phyloP scores from a whole-genome alignment of 176 grass and related monocot genomes.

The Panicum miliaceum region DNA sequence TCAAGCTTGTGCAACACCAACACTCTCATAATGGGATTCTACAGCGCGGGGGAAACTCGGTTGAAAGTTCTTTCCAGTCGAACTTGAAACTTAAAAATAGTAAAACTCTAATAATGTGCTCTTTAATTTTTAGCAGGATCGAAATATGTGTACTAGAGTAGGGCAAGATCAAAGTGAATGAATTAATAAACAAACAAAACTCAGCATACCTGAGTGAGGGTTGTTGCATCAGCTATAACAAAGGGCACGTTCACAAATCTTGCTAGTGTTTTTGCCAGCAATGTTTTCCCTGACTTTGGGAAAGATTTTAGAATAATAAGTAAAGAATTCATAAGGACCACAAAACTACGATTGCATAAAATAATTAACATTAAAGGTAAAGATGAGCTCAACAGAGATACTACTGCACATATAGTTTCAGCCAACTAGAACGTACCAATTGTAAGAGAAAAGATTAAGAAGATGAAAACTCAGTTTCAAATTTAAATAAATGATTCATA shows the following conservation, averaged over 20 bases:
- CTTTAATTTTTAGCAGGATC: slow-evolving; percentile 8
- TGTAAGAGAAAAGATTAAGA: background rate
- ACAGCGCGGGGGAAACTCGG: too few species aligned
- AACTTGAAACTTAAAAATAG: slow-evolving; percentile 19
- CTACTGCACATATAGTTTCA: background rate
- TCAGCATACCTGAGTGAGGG: slow-evolving; percentile 66
- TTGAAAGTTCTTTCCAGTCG: too few species aligned
- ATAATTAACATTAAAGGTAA: slow-evolving; percentile 11
- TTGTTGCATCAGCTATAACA: slow-evolving; percentile 76
- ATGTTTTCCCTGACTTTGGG: slow-evolving; percentile 82
- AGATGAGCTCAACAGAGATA: background rate
- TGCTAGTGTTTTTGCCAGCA: slow-evolving; percentile 83
- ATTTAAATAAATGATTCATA: slow-evolving; percentile 12
- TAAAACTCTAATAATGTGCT: background rate
- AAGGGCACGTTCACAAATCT: slow-evolving; percentile 78
- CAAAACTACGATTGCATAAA: slow-evolving; percentile 29
- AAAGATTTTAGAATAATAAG: slow-evolving; percentile 63
- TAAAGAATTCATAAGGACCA: slow-evolving; percentile 17
- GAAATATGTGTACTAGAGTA: background rate
- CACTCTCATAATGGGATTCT: too few species aligned
- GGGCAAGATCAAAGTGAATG: slow-evolving; percentile 1
- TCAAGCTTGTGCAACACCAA: background rate
- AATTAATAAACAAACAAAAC: slow-evolving; percentile 24
- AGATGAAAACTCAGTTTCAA: background rate
- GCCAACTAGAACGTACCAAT: slow-evolving; percentile 9